Conservation (phyloP, 1,139 yeast genomes). For the Scheffersomyces stambukii region DNA sequence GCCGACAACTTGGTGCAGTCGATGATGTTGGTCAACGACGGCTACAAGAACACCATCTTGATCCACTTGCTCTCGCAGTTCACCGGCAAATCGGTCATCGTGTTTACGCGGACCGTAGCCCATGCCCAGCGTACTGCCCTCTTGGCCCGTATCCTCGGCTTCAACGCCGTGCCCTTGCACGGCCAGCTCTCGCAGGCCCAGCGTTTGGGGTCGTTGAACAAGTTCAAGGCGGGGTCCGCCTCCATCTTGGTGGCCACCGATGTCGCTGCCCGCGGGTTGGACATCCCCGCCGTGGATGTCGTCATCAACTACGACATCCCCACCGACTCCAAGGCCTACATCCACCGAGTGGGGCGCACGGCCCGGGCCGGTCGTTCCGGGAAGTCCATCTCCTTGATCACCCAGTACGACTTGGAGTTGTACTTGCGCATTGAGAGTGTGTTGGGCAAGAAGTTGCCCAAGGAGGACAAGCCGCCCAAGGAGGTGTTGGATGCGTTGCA, state of each 20-base stretch:
- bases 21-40: constrained; percentile 88
- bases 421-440: constrained; percentile 86
- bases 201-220: constrained; percentile 86
- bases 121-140: constrained; percentile 90
- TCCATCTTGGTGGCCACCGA: constrained; percentile 91
- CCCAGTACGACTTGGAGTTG: constrained; percentile 91
- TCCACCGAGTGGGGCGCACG: constrained; percentile 96
- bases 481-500: constrained; percentile 76
- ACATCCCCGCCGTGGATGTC: constrained; percentile 90
- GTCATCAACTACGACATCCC: constrained; percentile 95
- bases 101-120: constrained; percentile 92
- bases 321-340: constrained; percentile 96
- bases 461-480: constrained; percentile 71
- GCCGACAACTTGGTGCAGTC: constrained; percentile 89
- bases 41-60: constrained; percentile 83
- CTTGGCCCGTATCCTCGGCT: constrained; percentile 75
- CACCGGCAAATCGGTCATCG: constrained; percentile 82
- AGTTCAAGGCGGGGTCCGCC: constrained; percentile 82
- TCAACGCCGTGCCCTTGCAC: constrained; percentile 87
- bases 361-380: constrained; percentile 98
- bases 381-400: constrained; percentile 83
- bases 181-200: constrained; percentile 93
- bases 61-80: constrained; percentile 78
- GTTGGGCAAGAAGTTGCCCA: constrained; percentile 73
- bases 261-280: constrained; percentile 97